A percentile compares a stretch with the other conserved stretches of the same genome.
These are phyloP conservation scores for Dictyostelium purpureum DNA, from an alignment of 78 protist species.

Conservation along the genomic window DNA sequence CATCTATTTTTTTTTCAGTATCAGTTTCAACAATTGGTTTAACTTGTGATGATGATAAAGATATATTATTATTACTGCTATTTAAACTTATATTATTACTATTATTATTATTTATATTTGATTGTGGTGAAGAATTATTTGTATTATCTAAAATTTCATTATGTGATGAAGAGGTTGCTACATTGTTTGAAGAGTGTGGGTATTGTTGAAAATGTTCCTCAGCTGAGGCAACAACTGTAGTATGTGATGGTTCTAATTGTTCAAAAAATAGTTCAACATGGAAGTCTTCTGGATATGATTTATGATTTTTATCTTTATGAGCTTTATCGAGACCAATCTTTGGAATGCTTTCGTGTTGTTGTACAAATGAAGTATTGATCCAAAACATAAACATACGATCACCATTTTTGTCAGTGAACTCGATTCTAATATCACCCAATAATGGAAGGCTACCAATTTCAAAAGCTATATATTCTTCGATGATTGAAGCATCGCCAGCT, in stretches of 20 bases:
- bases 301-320: slow-evolving; percentile 87
- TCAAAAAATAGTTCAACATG: slow-evolving; percentile 62
- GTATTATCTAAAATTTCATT: background rate
- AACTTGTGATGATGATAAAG: background rate
- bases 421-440: slow-evolving; percentile 55
- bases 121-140: too few relatives aligned
- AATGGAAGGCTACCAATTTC: slow-evolving; percentile 51
- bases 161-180: background rate
- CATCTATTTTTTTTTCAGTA: background rate
- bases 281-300: slow-evolving; percentile 63
- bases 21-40: background rate
- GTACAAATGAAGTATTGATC: slow-evolving; percentile 87
- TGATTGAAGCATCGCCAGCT: background rate
- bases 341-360: background rate
- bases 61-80: background rate
- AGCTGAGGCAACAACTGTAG: slow-evolving; percentile 10
- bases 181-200: background rate
- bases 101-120: slow-evolving; percentile 1
- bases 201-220: background rate
- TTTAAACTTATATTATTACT: background rate
- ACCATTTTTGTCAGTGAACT: slow-evolving; percentile 12
- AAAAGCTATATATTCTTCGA: slow-evolving; percentile 58
- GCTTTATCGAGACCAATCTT: slow-evolving; percentile 88
- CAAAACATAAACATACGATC: slow-evolving; percentile 88
- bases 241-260: background rate